phyloP scores from a whole-genome alignment of 139 green algal genomes.

The Zygnema cylindricum region DNA sequence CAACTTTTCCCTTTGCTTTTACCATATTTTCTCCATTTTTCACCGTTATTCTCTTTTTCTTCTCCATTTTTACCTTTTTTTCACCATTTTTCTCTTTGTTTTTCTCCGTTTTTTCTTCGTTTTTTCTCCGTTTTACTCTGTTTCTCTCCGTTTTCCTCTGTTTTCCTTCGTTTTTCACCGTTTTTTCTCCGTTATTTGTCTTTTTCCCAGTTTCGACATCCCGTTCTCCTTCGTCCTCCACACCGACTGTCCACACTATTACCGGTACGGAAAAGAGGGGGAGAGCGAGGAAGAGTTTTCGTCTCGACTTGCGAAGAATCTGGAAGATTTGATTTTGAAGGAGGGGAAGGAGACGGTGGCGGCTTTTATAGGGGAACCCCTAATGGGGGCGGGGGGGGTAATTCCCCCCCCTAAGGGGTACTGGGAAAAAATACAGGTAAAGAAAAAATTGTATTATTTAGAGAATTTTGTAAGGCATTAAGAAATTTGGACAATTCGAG shows the following conservation, averaged over 20 bases:
- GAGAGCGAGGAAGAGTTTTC: conserved; percentile 62
- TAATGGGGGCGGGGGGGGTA: conserved; percentile 64
- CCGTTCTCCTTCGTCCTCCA: conserved; percentile 61
- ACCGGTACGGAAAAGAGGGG: conserved; percentile 28
- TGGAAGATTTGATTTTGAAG: conserved; percentile 57
- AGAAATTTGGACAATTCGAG: neutral
- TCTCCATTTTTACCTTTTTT: too few species aligned
- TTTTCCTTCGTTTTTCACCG: too few species aligned
- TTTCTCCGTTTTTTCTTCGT: too few species aligned
- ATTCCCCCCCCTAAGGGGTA: conserved; percentile 60
- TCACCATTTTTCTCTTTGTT: too few species aligned
- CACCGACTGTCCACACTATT: conserved; percentile 64
- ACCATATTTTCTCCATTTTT: too few species aligned
- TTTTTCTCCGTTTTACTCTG: too few species aligned
- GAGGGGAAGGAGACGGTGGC: conserved; percentile 64
- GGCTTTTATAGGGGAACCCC: conserved; percentile 63
- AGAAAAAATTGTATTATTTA: too few species aligned
- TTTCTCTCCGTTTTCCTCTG: too few species aligned
- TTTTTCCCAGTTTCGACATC: conserved; percentile 49
- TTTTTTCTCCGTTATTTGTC: too few species aligned
- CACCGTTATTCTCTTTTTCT: too few species aligned
- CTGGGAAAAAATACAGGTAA: conserved; percentile 48
- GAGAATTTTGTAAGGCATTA: too few species aligned
- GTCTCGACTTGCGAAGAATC: conserved; percentile 51
- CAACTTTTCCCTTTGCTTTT: too few species aligned